Evolutionary conservation across 371 early-diverging fungal species (phyloP), one percentile per base, ranked within the genome.

Genomic region (Lichtheimia hyalospora): DNA sequence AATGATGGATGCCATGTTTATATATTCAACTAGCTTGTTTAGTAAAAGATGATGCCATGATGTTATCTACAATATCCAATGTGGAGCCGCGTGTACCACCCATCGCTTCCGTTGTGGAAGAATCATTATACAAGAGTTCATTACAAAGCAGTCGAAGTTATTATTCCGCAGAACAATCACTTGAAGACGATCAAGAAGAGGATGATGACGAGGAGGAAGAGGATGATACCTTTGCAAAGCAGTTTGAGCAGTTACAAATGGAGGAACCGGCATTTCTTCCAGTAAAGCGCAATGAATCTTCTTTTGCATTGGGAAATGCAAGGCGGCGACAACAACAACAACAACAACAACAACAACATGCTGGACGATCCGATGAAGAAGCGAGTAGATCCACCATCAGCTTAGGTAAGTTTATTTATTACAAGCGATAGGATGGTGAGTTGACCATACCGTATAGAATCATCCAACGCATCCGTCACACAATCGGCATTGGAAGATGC

Each of bases 401-500:
- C 44, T 7, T 18, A 54, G 28, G n/a, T 18, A 40, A 1, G 41
- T 18, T 0, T 7, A n/a, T n/a, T n/a, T 25, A 5, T 23, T 51
- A 4, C 15, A 5, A 14, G n/a, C 15, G 5, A 42, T 20, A 15
- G n/a, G 43, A 49, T 48, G 16, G 14, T n/a, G 5, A 6, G 25
- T 25, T 57, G 25, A 21, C 4, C 14, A 18, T 34, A 24, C 15
- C 13, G 15, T 42, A 14, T 27, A 56, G 55, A 51, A 60, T 49
- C 40, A 15, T 27, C 62, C 73, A 84, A 85, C 52, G 75, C 85
- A 7, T 84, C 85, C 12, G 71, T 85, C 8, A 85, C 85, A 1
- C 82, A 79, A 54, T 85, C 85, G 1, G 85, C 85, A 4, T 61
- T 85, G 64, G 85, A 85, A 46, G 85, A 85, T 53, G 85, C 84